A percentile compares a stretch with the other conserved stretches of the same genome.
These are phyloP conservation scores for Aureobasidium sp. DNA, from an alignment of 2,329 filamentous ascomycete genomes.

Conservation along the genomic window DNA sequence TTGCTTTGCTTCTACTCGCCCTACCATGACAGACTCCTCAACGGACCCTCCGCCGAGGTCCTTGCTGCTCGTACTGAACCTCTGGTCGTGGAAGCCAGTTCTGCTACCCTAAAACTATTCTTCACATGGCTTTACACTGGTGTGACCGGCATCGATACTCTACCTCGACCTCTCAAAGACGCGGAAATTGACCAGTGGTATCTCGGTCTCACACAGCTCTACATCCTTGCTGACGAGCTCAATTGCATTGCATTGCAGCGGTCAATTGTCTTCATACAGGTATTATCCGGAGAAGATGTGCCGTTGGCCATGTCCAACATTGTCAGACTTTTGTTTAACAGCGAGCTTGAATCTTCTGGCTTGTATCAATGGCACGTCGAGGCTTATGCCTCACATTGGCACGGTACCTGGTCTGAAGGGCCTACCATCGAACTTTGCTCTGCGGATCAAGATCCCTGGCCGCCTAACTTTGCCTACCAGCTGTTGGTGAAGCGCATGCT, in stretches of 20 bases:
- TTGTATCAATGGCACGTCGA: not conserved
- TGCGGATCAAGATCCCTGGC: not conserved
- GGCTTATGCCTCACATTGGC: not conserved
- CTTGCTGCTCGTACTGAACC: not conserved
- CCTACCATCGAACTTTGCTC: too few relatives aligned
- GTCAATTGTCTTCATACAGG: not conserved
- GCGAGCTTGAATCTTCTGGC: not conserved
- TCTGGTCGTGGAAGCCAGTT: not conserved
- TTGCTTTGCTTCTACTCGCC: not conserved
- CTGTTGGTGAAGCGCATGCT: not conserved
- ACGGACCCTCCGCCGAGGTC: not conserved
- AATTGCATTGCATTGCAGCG: not conserved
- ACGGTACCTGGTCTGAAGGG: not conserved
- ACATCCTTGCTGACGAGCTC: not conserved
- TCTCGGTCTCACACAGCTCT: not conserved
- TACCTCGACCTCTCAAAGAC: too few relatives aligned
- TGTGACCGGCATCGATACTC: not conserved
- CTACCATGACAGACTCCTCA: not conserved
- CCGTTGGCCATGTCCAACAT: not conserved
- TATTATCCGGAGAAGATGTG: not conserved
- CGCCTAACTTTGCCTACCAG: not conserved
- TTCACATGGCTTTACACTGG: not conserved
- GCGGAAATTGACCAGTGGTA: not conserved
- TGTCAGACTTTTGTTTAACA: not conserved
- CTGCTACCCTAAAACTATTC: not conserved